phyloP scores from a whole-genome alignment of 257 asterid genomes.

The Cruciata laevipes region DNA sequence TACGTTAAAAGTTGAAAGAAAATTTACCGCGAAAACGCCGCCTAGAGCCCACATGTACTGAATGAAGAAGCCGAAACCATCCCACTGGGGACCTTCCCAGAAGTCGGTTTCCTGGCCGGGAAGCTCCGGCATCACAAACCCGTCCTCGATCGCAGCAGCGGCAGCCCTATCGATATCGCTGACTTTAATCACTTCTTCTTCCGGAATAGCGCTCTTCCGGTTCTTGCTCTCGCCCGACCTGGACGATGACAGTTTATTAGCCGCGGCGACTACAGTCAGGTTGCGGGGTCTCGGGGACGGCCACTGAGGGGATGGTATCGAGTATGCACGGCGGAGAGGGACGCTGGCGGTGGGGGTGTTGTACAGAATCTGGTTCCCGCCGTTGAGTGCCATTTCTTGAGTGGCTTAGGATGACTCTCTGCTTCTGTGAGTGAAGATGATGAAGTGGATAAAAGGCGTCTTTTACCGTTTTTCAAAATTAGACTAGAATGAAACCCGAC shows the following conservation, averaged over 20 bases:
- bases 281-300: conserved; percentile 28
- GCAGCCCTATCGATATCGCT: conserved; percentile 12
- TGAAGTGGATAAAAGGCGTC: not conserved
- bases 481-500: not conserved
- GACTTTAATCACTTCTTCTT: not conserved
- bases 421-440: conserved; percentile 15
- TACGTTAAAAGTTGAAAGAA: not conserved
- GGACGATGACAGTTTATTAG: conserved; percentile 47
- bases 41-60: conserved; percentile 97
- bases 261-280: conserved; percentile 49
- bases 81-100: conserved; percentile 96
- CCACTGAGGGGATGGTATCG: conserved; percentile 22
- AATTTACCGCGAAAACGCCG: conserved; percentile 64
- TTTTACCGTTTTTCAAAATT: not conserved
- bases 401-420: conserved; percentile 17
- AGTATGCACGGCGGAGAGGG: conserved; percentile 27
- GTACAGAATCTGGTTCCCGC: conserved; percentile 47
- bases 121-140: conserved; percentile 61
- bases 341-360: conserved; percentile 22
- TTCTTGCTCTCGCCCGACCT: conserved; percentile 80
- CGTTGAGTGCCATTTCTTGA: conserved; percentile 61
- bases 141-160: conserved; percentile 37
- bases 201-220: conserved; percentile 42
- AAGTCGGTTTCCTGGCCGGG: conserved; percentile 67
- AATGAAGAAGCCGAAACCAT: conserved; percentile 74